Percentiles rank a stretch among this genome's conserved stretches.
Conservation (phyloP, 768 basidiomycete species). For the Suillus fuscotomentosus region DNA sequence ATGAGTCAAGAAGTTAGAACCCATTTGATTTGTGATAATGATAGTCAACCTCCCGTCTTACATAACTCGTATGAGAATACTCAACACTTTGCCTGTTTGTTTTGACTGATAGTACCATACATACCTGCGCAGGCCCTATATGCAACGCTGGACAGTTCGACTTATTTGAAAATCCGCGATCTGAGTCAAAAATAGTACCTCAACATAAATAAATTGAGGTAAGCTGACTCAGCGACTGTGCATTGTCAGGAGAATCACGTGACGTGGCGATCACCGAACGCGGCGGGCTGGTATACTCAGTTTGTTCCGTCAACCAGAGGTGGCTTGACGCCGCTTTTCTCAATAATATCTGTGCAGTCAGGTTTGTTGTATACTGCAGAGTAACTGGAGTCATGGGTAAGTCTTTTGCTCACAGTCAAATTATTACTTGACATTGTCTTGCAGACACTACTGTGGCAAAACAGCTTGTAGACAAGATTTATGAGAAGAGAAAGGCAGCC, state of each 20-base stretch:
- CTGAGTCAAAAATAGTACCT: too few relatives aligned
- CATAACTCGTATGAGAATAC: too few relatives aligned
- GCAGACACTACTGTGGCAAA: conserved; percentile 73
- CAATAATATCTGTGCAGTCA: not conserved
- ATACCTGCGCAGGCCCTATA: too few relatives aligned
- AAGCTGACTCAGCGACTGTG: not conserved
- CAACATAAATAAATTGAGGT: too few relatives aligned
- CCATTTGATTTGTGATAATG: too few relatives aligned
- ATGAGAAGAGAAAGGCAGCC: conserved; percentile 94
- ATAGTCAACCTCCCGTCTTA: too few relatives aligned
- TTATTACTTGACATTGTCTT: not conserved
- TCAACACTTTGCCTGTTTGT: too few relatives aligned
- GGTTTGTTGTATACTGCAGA: not conserved
- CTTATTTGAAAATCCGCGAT: too few relatives aligned
- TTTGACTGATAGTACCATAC: too few relatives aligned
- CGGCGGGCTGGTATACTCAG: not conserved
- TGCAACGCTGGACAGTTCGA: too few relatives aligned
- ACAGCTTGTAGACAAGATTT: conserved; percentile 89
- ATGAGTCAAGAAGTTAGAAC: too few relatives aligned
- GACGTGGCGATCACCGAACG: not conserved
- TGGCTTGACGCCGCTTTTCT: not conserved
- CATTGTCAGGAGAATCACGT: not conserved
- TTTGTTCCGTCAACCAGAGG: not conserved
- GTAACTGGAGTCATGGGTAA: not conserved
- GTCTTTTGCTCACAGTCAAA: not conserved